Base-by-base conservation (phyloP, 2,329 filamentous ascomycete genomes). In the Arthrocladium fulminans region DNA sequence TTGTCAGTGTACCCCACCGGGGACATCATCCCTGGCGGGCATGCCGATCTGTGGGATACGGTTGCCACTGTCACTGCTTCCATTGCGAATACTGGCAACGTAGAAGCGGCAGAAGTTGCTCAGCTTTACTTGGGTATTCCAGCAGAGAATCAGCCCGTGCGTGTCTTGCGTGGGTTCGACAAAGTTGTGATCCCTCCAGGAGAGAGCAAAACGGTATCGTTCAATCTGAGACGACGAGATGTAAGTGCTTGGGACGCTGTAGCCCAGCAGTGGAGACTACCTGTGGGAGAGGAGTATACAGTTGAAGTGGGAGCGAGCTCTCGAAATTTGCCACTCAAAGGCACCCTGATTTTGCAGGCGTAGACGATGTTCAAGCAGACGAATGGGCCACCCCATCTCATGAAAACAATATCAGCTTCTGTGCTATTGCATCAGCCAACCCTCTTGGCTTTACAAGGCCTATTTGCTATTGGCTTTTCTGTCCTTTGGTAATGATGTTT, bases 121-220 rank as follows among this genome's bases (percentile, higher is more conserved):
- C 54, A 56, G 37, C 15, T 56, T 6, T 56, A 56, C 42, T 27
- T 56, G 15, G 24, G 34, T 19, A 29, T 54, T 22, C 54, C 77
- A 0, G 69, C 67, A 50, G 57, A 55, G 7, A 66, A 68, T 39
- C 87, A 86, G 47, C 83, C 83, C 0, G 63, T 79, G 2, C 73
- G 74, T 45, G 79, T 81, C n/a, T 70, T 88, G n/a, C 75, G 84
- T 12, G 82, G 82, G 20, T 88, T 88, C 59, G 80, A 83, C 53
- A 87, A 87, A 68, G 67, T 84, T 1, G 63, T 87, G n/a, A 66
- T 70, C 3, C 70, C 73, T 0, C 8, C 30, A 7, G 79, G 78
- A 0, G 69, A 79, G 59, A 73, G 63, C 3, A 63, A 63, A 48
- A 73, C 64, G 0, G 73, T 86, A 0, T 68, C 71, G n/a, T 71